Evolutionary conservation across 345 rosid genomes (phyloP).

Genomic region (Xanthoceras sorbifolium): DNA sequence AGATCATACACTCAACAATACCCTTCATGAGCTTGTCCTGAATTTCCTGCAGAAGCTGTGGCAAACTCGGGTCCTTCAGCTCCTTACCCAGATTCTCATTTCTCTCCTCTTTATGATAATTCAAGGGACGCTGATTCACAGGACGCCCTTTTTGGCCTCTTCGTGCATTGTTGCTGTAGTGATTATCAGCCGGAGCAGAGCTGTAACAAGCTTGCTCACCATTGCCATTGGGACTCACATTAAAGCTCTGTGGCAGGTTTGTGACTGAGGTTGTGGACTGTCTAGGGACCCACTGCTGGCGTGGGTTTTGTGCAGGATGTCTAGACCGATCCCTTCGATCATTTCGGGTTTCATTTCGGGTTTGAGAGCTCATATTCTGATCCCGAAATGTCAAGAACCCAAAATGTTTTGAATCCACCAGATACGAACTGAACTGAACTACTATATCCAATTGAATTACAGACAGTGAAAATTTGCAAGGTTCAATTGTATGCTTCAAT

Average conservation of each 20-base stretch:
- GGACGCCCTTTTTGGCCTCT: slow-evolving; percentile 28
- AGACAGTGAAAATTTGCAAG: neutral
- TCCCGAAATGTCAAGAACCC: neutral
- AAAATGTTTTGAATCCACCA: neutral
- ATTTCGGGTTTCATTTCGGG: slow-evolving; percentile 49
- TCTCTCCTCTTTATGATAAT: slow-evolving; percentile 50
- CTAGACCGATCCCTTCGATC: slow-evolving; percentile 59
- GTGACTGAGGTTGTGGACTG: slow-evolving; percentile 36
- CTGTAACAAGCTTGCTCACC: slow-evolving; percentile 17
- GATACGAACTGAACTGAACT: neutral
- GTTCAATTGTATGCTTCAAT: neutral
- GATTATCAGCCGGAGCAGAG: slow-evolving; percentile 32
- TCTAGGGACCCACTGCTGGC: slow-evolving; percentile 80
- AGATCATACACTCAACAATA: slow-evolving; percentile 90
- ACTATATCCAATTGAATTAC: neutral
- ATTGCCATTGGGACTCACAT: slow-evolving; percentile 25
- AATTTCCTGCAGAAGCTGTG: slow-evolving; percentile 89
- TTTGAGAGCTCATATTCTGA: slow-evolving; percentile 62
- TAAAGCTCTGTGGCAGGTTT: slow-evolving; percentile 21
- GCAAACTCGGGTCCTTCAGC: slow-evolving; percentile 58
- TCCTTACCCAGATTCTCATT: slow-evolving; percentile 33
- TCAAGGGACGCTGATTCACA: slow-evolving; percentile 18
- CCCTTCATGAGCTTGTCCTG: slow-evolving; percentile 82
- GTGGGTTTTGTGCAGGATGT: slow-evolving; percentile 34
- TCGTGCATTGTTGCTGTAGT: slow-evolving; percentile 33